A percentile compares a stretch with the other conserved stretches of the same genome.
These are phyloP conservation scores for Aristolochia contorta DNA, from an alignment of 164 flowering plant species.

Conservation along the genomic window DNA sequence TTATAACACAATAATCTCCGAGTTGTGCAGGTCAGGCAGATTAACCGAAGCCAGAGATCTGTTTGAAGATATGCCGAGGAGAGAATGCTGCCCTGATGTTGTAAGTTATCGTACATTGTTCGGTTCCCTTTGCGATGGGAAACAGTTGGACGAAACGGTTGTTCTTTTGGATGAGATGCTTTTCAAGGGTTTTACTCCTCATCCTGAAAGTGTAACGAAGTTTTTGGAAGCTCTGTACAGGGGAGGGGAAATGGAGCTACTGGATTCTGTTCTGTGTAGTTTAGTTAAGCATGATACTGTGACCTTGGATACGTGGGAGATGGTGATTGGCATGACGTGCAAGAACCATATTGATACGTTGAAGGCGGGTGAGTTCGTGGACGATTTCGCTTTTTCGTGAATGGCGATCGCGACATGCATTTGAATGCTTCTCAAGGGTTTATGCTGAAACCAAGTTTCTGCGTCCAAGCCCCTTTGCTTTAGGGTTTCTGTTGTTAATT, in stretches of 20 bases:
- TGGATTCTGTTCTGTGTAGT: conserved; percentile 4
- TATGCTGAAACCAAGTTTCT: too few relatives aligned
- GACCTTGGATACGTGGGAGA: conserved; percentile 28
- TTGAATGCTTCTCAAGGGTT: too few relatives aligned
- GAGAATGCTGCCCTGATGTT: conserved; percentile 62
- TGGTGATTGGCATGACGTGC: conserved; percentile 21
- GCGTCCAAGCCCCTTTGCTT: too few relatives aligned
- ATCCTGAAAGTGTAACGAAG: conserved; percentile 19
- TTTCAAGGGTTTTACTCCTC: conserved; percentile 46
- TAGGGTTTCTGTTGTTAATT: too few relatives aligned
- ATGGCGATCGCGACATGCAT: too few relatives aligned
- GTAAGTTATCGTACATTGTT: conserved; percentile 51
- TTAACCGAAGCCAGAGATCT: conserved; percentile 50
- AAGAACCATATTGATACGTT: conserved; percentile 13
- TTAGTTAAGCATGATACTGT: too few relatives aligned
- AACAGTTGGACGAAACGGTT: conserved; percentile 45
- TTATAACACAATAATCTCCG: conserved; percentile 42
- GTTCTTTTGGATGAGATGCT: conserved; percentile 68
- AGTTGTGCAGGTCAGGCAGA: conserved; percentile 44
- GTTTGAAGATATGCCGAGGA: conserved; percentile 66
- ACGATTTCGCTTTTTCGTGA: conserved; percentile 14
- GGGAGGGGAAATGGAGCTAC: conserved; percentile 26
- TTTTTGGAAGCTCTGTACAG: conserved; percentile 29
- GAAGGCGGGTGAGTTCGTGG: conserved; percentile 19
- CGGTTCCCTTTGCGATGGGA: conserved; percentile 39